Evolutionary conservation across 2,329 filamentous ascomycete genomes (phyloP), one percentile per base, ranked within the genome.

Genomic region (Rachicladosporium sp.): DNA sequence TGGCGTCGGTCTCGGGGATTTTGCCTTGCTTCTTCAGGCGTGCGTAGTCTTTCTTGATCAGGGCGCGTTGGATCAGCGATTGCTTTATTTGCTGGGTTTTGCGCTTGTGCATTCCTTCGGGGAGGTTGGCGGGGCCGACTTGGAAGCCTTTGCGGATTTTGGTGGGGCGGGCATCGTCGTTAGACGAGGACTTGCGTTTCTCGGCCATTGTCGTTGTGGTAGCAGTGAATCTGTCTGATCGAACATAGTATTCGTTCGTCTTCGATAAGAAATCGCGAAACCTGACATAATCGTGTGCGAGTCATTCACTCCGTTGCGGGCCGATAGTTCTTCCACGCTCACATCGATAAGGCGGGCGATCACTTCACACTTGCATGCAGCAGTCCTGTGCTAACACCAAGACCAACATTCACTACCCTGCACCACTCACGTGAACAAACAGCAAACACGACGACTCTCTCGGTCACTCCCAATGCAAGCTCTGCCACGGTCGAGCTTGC

Each of bases 71-170:
- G 53, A 96, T 95, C 41, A 94, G 68, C 49, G 83, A 76, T 48
- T 81, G 74, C 63, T 96, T 96, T 56, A 94, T 91, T 62, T 89
- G 89, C 61, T 84, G 78, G 42, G 83, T 84, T 89, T 94, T 94
- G 52, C 89, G 79, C 54, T 77, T 76, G 73, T 91, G 85, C 13
- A 81, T 80, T 40, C 89, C 88, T 59, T 95, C 88, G 31, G 89
- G 89, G 19, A 96, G 70, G 59, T 95, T 93, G 30, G 82, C 82
- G 23, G 89, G 88, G 0, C 88, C 89, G 41, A 95, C 82, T 31
- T 74, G 74, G 66, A 96, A 95, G 37, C 84, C 86, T 50, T 82
- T 80, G 48, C 66, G 73, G 46, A 56, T 53, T 46, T 71, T 74
- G 54, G 74, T 71, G 12, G 41, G 42, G 30, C 34, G 34, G 6